Conservation (phyloP, 1,139 yeast genomes). For the Suhomyces kunorum region DNA sequence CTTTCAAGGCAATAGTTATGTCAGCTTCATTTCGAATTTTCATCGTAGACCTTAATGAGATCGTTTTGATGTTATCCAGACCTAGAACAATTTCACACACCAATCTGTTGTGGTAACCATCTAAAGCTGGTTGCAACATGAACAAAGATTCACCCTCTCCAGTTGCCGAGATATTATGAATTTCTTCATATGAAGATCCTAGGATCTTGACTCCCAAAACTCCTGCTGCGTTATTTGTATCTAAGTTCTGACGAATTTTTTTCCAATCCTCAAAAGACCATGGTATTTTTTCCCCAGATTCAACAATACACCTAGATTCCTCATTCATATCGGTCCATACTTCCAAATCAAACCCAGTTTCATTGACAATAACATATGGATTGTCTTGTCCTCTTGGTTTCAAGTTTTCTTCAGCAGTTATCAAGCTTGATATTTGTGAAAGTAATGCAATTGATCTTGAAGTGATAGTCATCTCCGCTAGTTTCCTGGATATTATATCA, state of each 20-base stretch:
- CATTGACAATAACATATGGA: conserved; percentile 79
- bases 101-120: conserved; percentile 70
- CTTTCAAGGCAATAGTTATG: conserved; percentile 50
- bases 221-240: conserved; percentile 61
- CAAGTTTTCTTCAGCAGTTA: conserved; percentile 53
- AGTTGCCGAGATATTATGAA: conserved; percentile 63
- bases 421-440: conserved; percentile 63
- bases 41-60: conserved; percentile 74
- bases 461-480: conserved; percentile 80
- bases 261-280: conserved; percentile 98
- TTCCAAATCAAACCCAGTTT: conserved; percentile 78
- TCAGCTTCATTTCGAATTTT: conserved; percentile 71
- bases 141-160: conserved; percentile 84
- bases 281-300: conserved; percentile 55
- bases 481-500: conserved; percentile 70
- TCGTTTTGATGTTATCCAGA: conserved; percentile 75
- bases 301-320: conserved; percentile 36
- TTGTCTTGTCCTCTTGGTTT: conserved; percentile 77
- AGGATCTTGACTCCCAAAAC: conserved; percentile 61
- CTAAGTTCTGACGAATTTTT: conserved; percentile 74
- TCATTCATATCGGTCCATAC: conserved; percentile 65
- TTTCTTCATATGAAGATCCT: conserved; percentile 54
- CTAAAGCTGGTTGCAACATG: conserved; percentile 61
- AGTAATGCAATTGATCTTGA: conserved; percentile 78
- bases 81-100: conserved; percentile 70